Conservation (phyloP, 148 eudicot genomes). For the Silene latifolia region DNA sequence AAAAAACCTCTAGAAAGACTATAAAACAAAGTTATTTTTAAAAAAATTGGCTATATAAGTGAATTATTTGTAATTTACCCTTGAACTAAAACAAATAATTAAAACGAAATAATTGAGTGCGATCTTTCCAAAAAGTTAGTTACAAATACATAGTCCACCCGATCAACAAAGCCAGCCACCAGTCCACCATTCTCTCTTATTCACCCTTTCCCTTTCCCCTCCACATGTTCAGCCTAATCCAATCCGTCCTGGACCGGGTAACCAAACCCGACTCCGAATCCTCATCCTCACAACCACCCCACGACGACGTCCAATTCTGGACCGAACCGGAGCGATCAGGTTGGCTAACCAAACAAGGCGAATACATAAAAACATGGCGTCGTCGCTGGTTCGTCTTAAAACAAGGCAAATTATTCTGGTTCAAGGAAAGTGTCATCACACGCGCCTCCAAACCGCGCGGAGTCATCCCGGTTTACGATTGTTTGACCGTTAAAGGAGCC, state of each 20-base stretch:
- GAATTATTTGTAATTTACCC: too few relatives aligned
- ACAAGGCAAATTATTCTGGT: slow-evolving; percentile 91
- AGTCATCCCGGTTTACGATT: slow-evolving; percentile 62
- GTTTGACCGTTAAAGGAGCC: slow-evolving; percentile 83
- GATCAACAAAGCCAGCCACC: too few relatives aligned
- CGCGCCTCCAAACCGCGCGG: slow-evolving; percentile 72
- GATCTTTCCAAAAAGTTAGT: too few relatives aligned
- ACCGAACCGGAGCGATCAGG: slow-evolving; percentile 63
- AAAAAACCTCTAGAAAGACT: too few relatives aligned
- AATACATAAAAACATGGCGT: slow-evolving; percentile 95
- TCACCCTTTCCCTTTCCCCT: neutral
- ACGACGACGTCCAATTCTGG: slow-evolving; percentile 68
- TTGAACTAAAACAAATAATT: too few relatives aligned
- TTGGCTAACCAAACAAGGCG: slow-evolving; percentile 91
- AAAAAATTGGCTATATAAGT: too few relatives aligned
- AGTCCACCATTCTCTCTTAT: too few relatives aligned
- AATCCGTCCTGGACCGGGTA: slow-evolving; percentile 46
- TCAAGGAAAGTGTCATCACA: slow-evolving; percentile 59
- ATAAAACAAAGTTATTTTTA: too few relatives aligned
- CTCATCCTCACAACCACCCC: slow-evolving; percentile 19
- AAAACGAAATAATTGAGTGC: too few relatives aligned
- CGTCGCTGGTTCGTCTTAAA: slow-evolving; percentile 86
- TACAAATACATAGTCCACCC: too few relatives aligned
- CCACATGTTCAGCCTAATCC: slow-evolving; percentile 63
- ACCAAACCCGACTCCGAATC: slow-evolving; percentile 11